A percentile compares a stretch with the other conserved stretches of the same genome.
These are phyloP conservation scores for Climacium dendroides DNA, from an alignment of 225 moss, liverwort and hornwort species.

Conservation along the genomic window DNA sequence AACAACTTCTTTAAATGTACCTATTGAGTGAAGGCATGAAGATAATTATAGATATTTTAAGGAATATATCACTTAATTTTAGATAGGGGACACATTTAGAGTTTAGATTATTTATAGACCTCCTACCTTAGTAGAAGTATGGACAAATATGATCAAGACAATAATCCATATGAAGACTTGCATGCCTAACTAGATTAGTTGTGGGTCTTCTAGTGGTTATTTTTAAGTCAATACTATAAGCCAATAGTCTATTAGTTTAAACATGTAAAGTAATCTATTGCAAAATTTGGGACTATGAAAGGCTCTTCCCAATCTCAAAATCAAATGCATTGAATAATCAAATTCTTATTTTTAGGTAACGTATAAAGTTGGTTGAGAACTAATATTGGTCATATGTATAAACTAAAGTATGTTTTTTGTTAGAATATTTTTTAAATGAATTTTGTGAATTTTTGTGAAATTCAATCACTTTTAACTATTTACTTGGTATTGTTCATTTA, in stretches of 20 bases:
- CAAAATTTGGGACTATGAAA: neutral
- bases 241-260: neutral
- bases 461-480: neutral
- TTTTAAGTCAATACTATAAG: neutral
- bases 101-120: rapidly evolving
- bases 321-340: neutral
- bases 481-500: neutral
- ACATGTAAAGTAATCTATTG: neutral
- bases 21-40: neutral
- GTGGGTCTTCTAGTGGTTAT: neutral
- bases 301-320: neutral
- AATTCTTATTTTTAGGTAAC: neutral
- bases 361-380: neutral
- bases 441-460: neutral
- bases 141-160: neutral
- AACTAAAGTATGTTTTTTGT: neutral
- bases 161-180: neutral
- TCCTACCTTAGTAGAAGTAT: neutral
- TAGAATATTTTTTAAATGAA: neutral
- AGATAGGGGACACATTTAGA: neutral
- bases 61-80: neutral
- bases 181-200: neutral
- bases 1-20: rapidly evolving
- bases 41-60: neutral
- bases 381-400: rapidly evolving